Base-by-base conservation (phyloP, 805 yeast genomes). In the Starmerella floricola region DNA sequence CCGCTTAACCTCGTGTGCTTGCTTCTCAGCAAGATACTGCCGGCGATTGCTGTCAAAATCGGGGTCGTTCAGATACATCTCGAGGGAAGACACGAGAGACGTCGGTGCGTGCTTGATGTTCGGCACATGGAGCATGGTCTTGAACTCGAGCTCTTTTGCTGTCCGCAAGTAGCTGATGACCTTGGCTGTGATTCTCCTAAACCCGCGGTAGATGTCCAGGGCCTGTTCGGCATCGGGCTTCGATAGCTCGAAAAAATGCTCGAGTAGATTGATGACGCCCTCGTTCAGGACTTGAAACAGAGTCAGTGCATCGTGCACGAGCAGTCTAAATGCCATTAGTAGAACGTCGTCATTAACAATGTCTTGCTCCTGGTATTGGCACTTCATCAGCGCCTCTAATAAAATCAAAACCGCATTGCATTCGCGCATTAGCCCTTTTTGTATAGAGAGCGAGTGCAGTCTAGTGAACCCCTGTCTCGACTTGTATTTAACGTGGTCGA, bases 21-120 rank as follows among this genome's bases (percentile, higher is more conserved):
- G 69, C 60, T 73, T 77, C 54, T 82, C 88, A 31, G 75, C 76
- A 48, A 84, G 61, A 55, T 81, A 85, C 55, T 82, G 93, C 46
- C 76, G 66, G 59, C 93, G 73, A 58, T 83, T 85, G 8, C 65
- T 62, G 52, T 85, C 95, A 61, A 85, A 85, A 52, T 79, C 78
- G 8, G 87, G 85, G 57, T 88, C 96, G 50, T 78, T 72, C 51
- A 91, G 65, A 60, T 88, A 93, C 53, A 87, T 95, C 57, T 85
- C 91, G 47, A 91, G 71, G 12, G 93, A 78, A 27, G 77, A 71
- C 3, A 94, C 81, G 49, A 91, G 69, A 20, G 94, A 91, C 2
- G 96, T 87, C 18, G 96, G 96, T 1, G 97, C 97, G 62, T 91
- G 98, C 58, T 84, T 84, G 47, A 91, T 87, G 12, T 94, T 87